Evolutionary conservation across 2,329 filamentous ascomycete species (phyloP), one percentile per base, ranked within the genome.

Genomic region (Sclerotinia nivalis): DNA sequence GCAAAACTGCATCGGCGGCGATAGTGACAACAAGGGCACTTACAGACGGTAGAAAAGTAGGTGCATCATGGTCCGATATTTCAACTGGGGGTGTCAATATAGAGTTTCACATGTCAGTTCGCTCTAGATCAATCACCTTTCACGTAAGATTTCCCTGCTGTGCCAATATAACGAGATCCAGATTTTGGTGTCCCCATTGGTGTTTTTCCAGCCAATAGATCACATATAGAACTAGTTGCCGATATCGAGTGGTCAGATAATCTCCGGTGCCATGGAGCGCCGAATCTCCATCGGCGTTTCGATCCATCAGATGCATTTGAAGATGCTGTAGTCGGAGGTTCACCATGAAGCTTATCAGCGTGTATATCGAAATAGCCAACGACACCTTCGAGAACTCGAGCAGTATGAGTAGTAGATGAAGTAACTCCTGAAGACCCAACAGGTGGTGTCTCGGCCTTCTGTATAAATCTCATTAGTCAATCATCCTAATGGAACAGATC

Each of bases 241-340:
- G 75, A 78, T 1, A 77, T 43, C 6, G 76, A 77, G 40, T 75
- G 76, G 12, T 75, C 70, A 3, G 77, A 79, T 18, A 65, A 65
- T 56, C 68, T 74, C 20, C 75, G 75, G 64, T 78, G 77, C 77
- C 77, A 79, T n/a, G 77, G 77, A 34, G 77, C 66, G 12, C 77
- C 77, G 56, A 77, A 75, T 47, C 61, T 60, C 52, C 74, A 62
- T 25, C 72, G 52, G 71, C 70, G 55, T 67, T 70, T 67, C 66
- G 74, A 20, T 15, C 49, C 20, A 25, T 45, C 6, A 45, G 66
- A 45, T 55, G 70, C n/a, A 25, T 52, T 62, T 67, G 71, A 47
- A 45, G 65, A 59, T 13, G 20, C 28, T 20, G 59, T 47, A 18
- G 18, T 68, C 56, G 45, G 43, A 10, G 25, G 25, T 20, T 28